Base-by-base conservation (phyloP, 225 moss, liverwort and hornwort genomes). In the Bryoerythrophyllum caledonicum region DNA sequence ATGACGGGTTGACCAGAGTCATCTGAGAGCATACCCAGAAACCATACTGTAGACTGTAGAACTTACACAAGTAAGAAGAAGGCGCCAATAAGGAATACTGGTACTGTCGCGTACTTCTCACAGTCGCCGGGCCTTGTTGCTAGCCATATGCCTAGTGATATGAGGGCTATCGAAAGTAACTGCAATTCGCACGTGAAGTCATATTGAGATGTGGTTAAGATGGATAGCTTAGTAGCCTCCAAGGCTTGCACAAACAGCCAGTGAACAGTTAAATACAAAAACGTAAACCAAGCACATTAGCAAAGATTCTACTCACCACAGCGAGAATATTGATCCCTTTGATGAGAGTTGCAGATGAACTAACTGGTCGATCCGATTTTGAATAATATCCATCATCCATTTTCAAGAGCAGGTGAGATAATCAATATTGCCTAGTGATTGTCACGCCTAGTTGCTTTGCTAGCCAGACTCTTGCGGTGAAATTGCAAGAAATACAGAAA, bases 91-190 rank as follows among this genome's bases (percentile, higher is more conserved):
- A 87, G 70, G 52, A 87, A 87, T 57, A 87, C 87, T 71, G 87
- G 84, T 58, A 84, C 71, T 53, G 84, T 84, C 76, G 84, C 81
- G 71, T 87, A 67, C 67, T 84, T 87, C 71, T 87, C 84, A 54
- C 87, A 87, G 71, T 84, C 87, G 25, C 87, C 87, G 51, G 87
- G 87, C 17, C 87, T 84, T 32, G 84, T 87, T 77, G 87, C 87
- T 41, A 87, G 74, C 87, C 87, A 87, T 79, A 87, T 82, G 30
- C 87, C 87, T 60, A 84, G 65, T 40, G 71, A 61, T 77, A 84
- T 76, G 34, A 87, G 73, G 24, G 84, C 84, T 69, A 87, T 43
- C 13, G 84, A 73, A 34, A 84, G 84, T 71, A 82, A 70, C 87
- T 87, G 84, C 71, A 79, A 58, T 28, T 7, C 75, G 68, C 56